Evolutionary conservation across 371 early-diverging fungal genomes (phyloP), one percentile per base, ranked within the genome.

Genomic region (Mucor velutinosus): DNA sequence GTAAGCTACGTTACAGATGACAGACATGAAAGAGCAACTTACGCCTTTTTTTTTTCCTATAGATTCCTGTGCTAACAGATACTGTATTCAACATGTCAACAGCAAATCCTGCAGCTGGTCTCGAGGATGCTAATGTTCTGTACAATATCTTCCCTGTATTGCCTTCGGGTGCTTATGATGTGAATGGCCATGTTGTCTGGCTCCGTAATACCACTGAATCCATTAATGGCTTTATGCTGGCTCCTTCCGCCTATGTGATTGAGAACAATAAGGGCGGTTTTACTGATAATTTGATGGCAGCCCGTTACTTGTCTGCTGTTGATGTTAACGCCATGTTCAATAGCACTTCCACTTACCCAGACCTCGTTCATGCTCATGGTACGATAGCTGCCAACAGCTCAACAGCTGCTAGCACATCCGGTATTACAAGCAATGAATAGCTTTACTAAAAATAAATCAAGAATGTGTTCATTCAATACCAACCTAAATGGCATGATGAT

Each of bases 71-170:
- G 1, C 12, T 37, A 30, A 53, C 37, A 25, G 30, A 53, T 51
- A 51, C 66, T 7, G 25, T 59, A 2, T 66, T 66, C 29, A 60
- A 59, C 17, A 60, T 66, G 66, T 59, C 66, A 59, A 66, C 66
- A 35, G 32, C 45, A 25, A 66, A 66, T 37, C 66, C 66, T n/a
- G 59, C 66, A 8, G 66, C 66, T n/a, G 66, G 66, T 37, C 60
- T 66, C 15, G 51, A 66, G 29, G 21, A 29, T 29, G 66, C 66
- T 19, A n/a, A 35, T 5, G 19, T 66, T 17, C 11, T 66, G 4
- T 66, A 51, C 27, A 66, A 66, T 39, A 27, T 66, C 7, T 66
- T 51, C 19, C 53, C 60, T 14, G 60, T 51, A 0, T n/a, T 29
- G 2, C n/a, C 0, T 21, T 47, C 23, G 1, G 66, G 66, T 19